phyloP scores from a whole-genome alignment of 169 alveolate species.

The Plasmodium falciparum region DNA sequence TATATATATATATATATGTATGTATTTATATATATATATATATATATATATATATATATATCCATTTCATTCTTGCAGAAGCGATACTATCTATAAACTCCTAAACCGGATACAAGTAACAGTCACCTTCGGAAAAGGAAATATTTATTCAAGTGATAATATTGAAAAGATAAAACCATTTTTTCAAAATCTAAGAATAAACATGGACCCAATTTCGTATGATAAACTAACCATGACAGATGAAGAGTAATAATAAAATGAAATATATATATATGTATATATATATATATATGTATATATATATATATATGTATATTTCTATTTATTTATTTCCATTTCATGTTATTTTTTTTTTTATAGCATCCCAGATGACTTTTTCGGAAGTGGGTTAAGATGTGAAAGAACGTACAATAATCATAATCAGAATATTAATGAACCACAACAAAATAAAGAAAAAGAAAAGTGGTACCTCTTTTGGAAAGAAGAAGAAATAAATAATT shows the following conservation, averaged over 20 bases:
- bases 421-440: background rate
- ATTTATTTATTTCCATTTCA: background rate
- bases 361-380: constrained; percentile 60
- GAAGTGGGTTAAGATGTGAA: constrained; percentile 58
- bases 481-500: constrained; percentile 24
- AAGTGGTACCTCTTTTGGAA: constrained; percentile 75
- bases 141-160: background rate
- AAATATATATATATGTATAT: background rate
- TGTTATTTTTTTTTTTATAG: background rate
- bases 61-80: constrained; percentile 13
- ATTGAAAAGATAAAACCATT: constrained; percentile 27
- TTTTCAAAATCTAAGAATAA: constrained; percentile 18
- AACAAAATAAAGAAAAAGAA: constrained; percentile 1
- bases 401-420: background rate
- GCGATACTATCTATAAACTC: constrained; percentile 13
- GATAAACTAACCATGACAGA: constrained; percentile 56
- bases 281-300: background rate
- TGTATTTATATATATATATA: background rate
- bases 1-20: background rate
- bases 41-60: background rate
- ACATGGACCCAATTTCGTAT: constrained; percentile 14
- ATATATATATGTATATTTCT: background rate
- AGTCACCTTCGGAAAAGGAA: constrained; percentile 56
- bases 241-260: constrained; percentile 24
- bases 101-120: constrained; percentile 72